phyloP scores from a whole-genome alignment of 306 rosid species.

The Oxytropis ochrocephala region DNA sequence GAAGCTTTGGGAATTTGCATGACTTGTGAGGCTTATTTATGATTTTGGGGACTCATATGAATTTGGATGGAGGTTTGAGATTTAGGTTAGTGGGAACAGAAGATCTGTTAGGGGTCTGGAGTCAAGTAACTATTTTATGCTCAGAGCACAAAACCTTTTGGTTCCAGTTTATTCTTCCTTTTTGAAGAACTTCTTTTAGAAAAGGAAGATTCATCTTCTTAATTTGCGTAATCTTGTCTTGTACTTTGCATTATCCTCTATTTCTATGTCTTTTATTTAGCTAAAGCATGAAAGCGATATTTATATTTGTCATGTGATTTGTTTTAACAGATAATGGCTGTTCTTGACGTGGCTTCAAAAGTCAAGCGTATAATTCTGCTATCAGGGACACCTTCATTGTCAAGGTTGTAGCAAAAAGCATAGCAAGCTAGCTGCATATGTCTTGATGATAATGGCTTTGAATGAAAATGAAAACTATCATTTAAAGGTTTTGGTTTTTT shows the following conservation, averaged over 20 bases:
- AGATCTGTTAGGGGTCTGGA: background rate
- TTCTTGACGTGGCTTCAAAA: conserved; percentile 77
- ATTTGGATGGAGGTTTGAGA: conserved; percentile 6
- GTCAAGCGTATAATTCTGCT: conserved; percentile 70
- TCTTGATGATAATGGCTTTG: conserved; percentile 7
- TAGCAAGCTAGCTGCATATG: conserved; percentile 18
- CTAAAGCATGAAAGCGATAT: background rate
- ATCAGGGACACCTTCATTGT: conserved; percentile 93
- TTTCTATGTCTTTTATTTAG: background rate
- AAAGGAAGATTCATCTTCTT: conserved; percentile 12
- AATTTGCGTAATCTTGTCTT: background rate
- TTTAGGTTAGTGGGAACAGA: background rate
- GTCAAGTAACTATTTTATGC: background rate
- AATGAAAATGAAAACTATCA: conserved; percentile 16
- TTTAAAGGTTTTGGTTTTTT: conserved; percentile 8
- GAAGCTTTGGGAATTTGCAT: background rate
- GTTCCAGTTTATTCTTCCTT: background rate
- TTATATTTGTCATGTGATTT: conserved; percentile 12
- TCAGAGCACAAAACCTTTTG: background rate
- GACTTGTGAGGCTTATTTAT: background rate
- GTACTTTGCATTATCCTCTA: background rate
- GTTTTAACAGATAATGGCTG: conserved; percentile 60
- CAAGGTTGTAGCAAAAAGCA: conserved; percentile 66
- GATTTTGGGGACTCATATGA: background rate
- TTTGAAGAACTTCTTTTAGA: background rate